Evolutionary conservation across 2,329 filamentous ascomycete genomes (phyloP), one percentile per base, ranked within the genome.

Genomic region (Madurella mycetomatis): DNA sequence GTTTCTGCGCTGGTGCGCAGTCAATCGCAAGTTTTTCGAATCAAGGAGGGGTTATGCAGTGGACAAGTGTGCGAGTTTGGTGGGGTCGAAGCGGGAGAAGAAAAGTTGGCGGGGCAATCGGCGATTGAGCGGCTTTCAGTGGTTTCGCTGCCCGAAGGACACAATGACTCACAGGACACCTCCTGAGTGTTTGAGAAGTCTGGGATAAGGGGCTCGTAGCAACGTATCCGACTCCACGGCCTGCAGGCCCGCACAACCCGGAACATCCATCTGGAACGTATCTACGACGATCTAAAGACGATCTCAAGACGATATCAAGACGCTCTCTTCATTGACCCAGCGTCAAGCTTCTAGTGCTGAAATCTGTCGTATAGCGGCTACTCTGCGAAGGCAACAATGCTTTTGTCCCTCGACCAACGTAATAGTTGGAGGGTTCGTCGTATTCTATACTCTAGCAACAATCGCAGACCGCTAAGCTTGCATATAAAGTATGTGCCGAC

Each of bases 101-200:
- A 58, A 55, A 60, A 57, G 49, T 51, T 58, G 56, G 58, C 56
- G 58, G 58, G 58, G 58, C 54, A 57, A 55, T 55, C 55, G 48
- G 51, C 31, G 40, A 43, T 16, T 13, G 42, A 25, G 45, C 18
- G 39, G 32, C 41, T 43, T 42, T 9, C 34, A 15, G 11, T 15
- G 34, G 34, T 11, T 53, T 51, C 51, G 30, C 37, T 12, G 37
- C 53, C 47, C 44, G 41, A 46, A 45, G 46, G 45, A 46, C 51
- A 37, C 4, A 53, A 55, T 60, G 58, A 60, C 58, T 60, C 58
- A 60, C 55, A 32, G 11, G 25, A 40, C 44, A 30, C 18, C 40
- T 37, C 18, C 12, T 25, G 17, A 13, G 8, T 15, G 17, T 39
- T 54, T 46, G 47, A 41, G 34, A 43, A 40, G 34, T 51, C 8